A percentile compares a stretch with the other conserved stretches of the same genome.
Evolutionary conservation across 176 grass and related monocot species (phyloP).

Genomic region (Poa annua): DNA sequence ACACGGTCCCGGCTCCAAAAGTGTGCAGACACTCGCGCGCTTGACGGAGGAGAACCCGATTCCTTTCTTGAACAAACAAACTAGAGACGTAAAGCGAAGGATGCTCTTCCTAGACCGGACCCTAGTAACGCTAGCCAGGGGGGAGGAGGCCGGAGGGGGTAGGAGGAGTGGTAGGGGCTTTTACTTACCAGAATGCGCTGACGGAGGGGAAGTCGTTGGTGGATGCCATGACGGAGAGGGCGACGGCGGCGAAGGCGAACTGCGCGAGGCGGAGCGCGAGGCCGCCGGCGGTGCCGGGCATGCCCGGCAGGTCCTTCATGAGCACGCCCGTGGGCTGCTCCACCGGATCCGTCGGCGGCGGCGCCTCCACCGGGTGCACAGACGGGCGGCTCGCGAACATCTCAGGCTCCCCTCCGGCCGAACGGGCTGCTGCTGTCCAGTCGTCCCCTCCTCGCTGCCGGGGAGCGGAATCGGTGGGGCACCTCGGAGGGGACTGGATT

Average conservation of each 20-base stretch:
- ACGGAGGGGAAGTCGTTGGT: slow-evolving; percentile 81
- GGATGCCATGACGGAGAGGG: slow-evolving; percentile 79
- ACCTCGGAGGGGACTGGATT: not conserved
- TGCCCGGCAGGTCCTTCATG: slow-evolving; percentile 92
- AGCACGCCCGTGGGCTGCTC: slow-evolving; percentile 59
- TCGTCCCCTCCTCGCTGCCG: not conserved
- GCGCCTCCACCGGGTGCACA: slow-evolving; percentile 95
- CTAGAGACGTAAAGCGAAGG: not conserved
- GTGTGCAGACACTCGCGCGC: not conserved
- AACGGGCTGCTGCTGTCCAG: no score
- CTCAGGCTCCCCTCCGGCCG: not conserved
- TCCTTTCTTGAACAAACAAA: slow-evolving; percentile 19
- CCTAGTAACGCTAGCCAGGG: not conserved
- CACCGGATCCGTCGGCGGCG: slow-evolving; percentile 65
- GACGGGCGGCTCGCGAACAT: slow-evolving; percentile 87
- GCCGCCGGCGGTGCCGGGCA: slow-evolving; percentile 71
- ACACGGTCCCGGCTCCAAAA: not conserved
- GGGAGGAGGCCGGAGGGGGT: no score
- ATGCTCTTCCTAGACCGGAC: not conserved
- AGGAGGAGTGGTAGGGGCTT: not conserved
- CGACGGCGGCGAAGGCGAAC: slow-evolving; percentile 65
- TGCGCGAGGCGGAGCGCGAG: slow-evolving; percentile 73
- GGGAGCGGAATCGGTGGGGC: not conserved
- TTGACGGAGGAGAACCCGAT: not conserved
- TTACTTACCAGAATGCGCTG: slow-evolving; percentile 73